Percentiles rank a stretch among this genome's conserved stretches.
Conservation (phyloP, 352 stramenopile species). For the Phytophthora syringae region DNA sequence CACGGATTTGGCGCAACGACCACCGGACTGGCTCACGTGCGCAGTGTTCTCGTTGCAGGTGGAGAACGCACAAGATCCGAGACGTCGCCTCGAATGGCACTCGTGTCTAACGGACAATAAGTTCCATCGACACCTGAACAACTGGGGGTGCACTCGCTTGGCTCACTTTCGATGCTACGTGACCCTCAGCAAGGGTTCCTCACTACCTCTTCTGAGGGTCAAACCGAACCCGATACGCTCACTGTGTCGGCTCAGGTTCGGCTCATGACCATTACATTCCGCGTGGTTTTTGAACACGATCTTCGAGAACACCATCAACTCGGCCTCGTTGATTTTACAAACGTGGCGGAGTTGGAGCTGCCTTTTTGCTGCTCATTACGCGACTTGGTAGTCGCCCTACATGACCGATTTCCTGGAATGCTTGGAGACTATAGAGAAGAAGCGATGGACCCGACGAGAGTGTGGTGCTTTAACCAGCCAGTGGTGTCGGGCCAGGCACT, state of each 20-base stretch:
- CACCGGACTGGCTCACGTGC: constrained; percentile 75
- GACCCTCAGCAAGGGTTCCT: constrained; percentile 66
- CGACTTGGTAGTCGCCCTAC: constrained; percentile 56
- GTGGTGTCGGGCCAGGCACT: constrained; percentile 77
- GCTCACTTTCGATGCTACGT: constrained; percentile 57
- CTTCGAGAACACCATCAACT: constrained; percentile 57
- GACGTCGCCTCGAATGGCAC: constrained; percentile 76
- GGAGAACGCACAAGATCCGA: constrained; percentile 50
- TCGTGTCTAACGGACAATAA: constrained; percentile 86
- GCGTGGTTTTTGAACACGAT: constrained; percentile 66
- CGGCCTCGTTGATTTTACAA: constrained; percentile 61
- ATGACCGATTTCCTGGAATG: constrained; percentile 32
- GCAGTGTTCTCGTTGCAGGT: constrained; percentile 80
- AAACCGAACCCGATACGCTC: constrained; percentile 49
- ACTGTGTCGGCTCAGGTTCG: constrained; percentile 70
- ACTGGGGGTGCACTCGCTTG: constrained; percentile 86
- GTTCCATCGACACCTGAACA: constrained; percentile 76
- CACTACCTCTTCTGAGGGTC: constrained; percentile 9
- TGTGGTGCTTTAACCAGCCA: constrained; percentile 86
- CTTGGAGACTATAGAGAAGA: constrained; percentile 36
- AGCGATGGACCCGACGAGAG: constrained; percentile 24
- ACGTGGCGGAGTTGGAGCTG: constrained; percentile 55
- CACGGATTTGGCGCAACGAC: constrained; percentile 64
- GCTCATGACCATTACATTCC: constrained; percentile 83
- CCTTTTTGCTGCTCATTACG: constrained; percentile 74